phyloP scores from a whole-genome alignment of 768 basidiomycete genomes.

The Podaxis pistillaris region DNA sequence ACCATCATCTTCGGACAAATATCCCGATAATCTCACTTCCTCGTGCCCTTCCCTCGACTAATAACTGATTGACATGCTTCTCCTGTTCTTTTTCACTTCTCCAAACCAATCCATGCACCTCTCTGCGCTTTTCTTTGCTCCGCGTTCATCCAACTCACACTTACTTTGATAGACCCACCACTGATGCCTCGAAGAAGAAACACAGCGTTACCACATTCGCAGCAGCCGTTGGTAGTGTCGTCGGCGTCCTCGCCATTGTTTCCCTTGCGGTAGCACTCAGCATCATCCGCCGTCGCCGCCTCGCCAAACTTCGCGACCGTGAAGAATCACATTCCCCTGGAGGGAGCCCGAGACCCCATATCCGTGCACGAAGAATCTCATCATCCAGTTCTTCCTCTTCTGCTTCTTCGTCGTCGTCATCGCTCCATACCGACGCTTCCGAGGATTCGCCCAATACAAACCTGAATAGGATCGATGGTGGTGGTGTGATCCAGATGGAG shows the following conservation, averaged over 20 bases:
- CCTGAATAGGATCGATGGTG: neutral
- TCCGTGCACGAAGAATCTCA: conserved; percentile 8
- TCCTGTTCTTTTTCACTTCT: neutral
- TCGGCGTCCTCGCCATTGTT: conserved; percentile 48
- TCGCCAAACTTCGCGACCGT: conserved; percentile 39
- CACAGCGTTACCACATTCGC: conserved; percentile 47
- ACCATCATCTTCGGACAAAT: conserved; percentile 8
- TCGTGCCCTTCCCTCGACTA: neutral
- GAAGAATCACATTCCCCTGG: conserved; percentile 23
- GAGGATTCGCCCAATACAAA: conserved; percentile 38
- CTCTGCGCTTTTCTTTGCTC: neutral
- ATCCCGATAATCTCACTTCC: conserved; percentile 17
- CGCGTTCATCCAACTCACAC: neutral
- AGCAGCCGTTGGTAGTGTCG: conserved; percentile 49
- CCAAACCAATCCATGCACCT: neutral
- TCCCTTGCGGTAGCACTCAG: conserved; percentile 48
- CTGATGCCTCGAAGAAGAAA: conserved; percentile 24
- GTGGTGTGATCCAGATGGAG: conserved; percentile 7
- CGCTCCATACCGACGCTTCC: conserved; percentile 28
- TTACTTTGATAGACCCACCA: conserved; percentile 12
- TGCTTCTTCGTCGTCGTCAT: neutral
- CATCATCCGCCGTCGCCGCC: conserved; percentile 45
- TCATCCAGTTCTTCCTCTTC: conserved; percentile 10
- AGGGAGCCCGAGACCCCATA: conserved; percentile 3
- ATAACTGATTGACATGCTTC: neutral